A percentile compares a stretch with the other conserved stretches of the same genome.
phyloP scores from a whole-genome alignment of 352 stramenopile species.

The Phytopythium mirpurense region DNA sequence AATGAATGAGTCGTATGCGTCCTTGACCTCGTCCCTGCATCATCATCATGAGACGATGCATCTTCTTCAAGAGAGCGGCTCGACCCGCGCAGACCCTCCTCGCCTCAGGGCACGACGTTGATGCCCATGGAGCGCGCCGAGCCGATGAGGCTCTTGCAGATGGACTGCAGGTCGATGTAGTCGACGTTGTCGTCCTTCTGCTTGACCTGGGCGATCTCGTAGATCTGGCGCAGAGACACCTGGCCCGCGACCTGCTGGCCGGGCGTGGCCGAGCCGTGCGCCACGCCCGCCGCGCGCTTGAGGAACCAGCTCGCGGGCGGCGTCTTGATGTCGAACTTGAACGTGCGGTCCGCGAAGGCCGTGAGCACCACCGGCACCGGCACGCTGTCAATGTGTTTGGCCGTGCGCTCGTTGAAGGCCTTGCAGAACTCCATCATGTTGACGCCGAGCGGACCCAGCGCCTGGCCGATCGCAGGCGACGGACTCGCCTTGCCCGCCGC shows the following conservation, averaged over 20 bases:
- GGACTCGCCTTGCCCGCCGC: conserved; percentile 80
- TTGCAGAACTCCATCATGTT: conserved; percentile 99
- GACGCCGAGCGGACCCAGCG: conserved; percentile 95
- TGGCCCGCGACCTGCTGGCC: conserved; percentile 77
- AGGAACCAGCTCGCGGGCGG: conserved; percentile 94
- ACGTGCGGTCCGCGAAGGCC: conserved; percentile 93
- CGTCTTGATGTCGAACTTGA: conserved; percentile 95
- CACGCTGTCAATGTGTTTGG: conserved; percentile 88
- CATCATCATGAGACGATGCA: no score
- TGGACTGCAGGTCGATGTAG: conserved; percentile 88
- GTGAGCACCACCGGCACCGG: conserved; percentile 92
- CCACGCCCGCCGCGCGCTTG: conserved; percentile 88
- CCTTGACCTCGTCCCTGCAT: no score
- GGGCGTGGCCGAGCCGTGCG: conserved; percentile 60
- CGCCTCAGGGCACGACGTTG: conserved; percentile 57
- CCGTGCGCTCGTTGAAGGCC: conserved; percentile 97
- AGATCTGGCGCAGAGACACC: conserved; percentile 94
- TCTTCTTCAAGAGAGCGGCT: no score
- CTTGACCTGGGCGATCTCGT: conserved; percentile 98
- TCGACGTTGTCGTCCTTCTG: conserved; percentile 92
- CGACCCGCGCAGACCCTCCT: no score
- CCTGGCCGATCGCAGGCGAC: conserved; percentile 86
- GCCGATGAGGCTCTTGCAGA: conserved; percentile 92
- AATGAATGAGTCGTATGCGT: no score
- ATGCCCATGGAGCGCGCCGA: conserved; percentile 92